A percentile compares a stretch with the other conserved stretches of the same genome.
These are phyloP conservation scores for Microdochium bolleyi DNA, from an alignment of 2,329 filamentous ascomycete species.

Conservation along the genomic window DNA sequence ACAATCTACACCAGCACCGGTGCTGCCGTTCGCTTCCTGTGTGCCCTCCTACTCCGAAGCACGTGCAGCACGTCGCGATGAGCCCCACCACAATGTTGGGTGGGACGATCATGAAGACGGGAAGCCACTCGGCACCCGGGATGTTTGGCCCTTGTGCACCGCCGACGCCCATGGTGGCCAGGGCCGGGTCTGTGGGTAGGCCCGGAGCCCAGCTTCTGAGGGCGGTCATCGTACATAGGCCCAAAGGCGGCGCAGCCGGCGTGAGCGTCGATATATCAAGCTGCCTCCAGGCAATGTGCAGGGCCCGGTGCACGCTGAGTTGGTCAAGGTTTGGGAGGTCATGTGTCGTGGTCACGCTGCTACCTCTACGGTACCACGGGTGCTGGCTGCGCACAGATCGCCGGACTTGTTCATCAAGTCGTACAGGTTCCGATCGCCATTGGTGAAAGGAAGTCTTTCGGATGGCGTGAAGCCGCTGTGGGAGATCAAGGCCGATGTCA, in stretches of 20 bases:
- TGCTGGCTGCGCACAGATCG: neutral
- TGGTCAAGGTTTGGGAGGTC: neutral
- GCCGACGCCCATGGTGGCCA: neutral
- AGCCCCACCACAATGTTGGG: neutral
- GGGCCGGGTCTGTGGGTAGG: neutral
- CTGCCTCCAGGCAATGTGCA: neutral
- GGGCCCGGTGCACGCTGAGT: neutral
- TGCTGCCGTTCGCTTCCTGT: too few species aligned
- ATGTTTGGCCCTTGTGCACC: neutral
- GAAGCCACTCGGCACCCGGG: neutral
- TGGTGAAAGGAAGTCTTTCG: neutral
- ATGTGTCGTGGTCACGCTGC: neutral
- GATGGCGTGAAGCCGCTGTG: neutral
- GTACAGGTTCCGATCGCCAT: neutral
- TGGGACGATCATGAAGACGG: neutral
- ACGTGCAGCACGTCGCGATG: neutral
- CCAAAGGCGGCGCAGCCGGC: neutral
- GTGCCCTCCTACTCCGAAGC: too few species aligned
- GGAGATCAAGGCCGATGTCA: too few species aligned
- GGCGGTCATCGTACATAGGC: neutral
- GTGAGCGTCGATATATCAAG: neutral
- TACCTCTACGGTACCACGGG: neutral
- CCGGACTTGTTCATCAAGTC: neutral
- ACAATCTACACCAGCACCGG: too few species aligned
- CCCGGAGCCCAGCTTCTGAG: neutral